Base-by-base conservation (phyloP, 2,329 filamentous ascomycete genomes). In the Penicillium sp. region DNA sequence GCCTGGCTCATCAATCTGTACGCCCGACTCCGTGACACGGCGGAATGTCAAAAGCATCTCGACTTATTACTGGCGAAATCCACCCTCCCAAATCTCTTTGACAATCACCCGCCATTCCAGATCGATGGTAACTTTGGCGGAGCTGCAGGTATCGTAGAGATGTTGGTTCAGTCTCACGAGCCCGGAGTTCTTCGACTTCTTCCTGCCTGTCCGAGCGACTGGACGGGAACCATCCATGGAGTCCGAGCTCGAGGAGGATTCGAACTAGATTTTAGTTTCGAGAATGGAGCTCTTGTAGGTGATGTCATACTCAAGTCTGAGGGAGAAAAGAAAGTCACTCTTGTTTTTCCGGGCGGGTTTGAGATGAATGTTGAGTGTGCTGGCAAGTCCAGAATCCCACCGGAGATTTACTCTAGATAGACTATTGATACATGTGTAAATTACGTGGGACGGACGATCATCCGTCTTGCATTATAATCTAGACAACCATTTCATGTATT, bases 71-170 rank as follows among this genome's bases (percentile, higher is more conserved):
- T 81, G 31, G 67, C 65, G 13, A 66, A 74, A 3, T 78, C 77
- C 3, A 81, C 78, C 0, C 62, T 80, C 19, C 71, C 75, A 1
- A 82, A 81, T 61, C 62, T 81, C 54, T 61, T 81, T 2, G 79
- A 81, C 50, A 74, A 71, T 8, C 77, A 79, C 45, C 78, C 77
- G 1, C 77, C 76, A 13, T 81, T 82, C 59, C 80, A 82, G 59
- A 80, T 81, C 23, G 80, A 83, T 61, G 80, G 80, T 1, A 83
- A 82, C 53, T 79, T 82, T 58, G 81, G 80, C 1, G 76, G 75
- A 1, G 75, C 75, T n/a, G 77, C 77, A 3, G 80, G 78, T 2
- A 77, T 82, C 14, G 60, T 78, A 1, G 80, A 82, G 64, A 78
- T 77, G 67, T 57, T 81, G 33, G 57, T 81, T 14, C 79, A 82